phyloP scores from a whole-genome alignment of 1,284 basidiomycete genomes.

The Uromyces viciae-fabae region DNA sequence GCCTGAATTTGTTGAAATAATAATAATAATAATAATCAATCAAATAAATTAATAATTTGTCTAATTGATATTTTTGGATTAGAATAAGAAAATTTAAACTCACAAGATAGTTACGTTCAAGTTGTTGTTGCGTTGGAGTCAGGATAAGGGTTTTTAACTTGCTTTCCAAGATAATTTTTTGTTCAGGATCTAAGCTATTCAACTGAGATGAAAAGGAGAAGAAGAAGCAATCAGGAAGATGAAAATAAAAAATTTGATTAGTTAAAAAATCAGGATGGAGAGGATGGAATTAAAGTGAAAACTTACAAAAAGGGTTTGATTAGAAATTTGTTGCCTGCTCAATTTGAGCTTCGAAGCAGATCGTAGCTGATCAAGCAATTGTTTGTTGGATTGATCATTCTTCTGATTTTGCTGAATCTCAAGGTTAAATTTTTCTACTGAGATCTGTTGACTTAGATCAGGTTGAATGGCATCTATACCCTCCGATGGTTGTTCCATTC shows the following conservation, averaged over 20 bases:
- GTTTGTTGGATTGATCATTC: background rate
- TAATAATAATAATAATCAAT: background rate
- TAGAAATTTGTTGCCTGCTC: background rate
- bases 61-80: background rate
- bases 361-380: background rate
- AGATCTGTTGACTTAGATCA: background rate
- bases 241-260: background rate
- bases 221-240: background rate
- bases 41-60: background rate
- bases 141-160: constrained; percentile 6
- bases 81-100: background rate
- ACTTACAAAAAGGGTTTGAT: constrained; percentile 16
- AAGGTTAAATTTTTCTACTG: background rate
- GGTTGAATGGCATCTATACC: background rate
- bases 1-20: background rate
- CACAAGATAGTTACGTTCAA: constrained; percentile 29
- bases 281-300: background rate
- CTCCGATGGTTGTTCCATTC: background rate
- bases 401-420: background rate
- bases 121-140: constrained; percentile 1
- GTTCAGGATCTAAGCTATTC: constrained; percentile 32
- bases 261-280: background rate
- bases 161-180: constrained; percentile 34
- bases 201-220: background rate
- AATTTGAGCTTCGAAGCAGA: constrained; percentile 6